Evolutionary conservation across 1,139 yeast genomes (phyloP), one percentile per base, ranked within the genome.

Genomic region (Scheffersomyces lignicola): DNA sequence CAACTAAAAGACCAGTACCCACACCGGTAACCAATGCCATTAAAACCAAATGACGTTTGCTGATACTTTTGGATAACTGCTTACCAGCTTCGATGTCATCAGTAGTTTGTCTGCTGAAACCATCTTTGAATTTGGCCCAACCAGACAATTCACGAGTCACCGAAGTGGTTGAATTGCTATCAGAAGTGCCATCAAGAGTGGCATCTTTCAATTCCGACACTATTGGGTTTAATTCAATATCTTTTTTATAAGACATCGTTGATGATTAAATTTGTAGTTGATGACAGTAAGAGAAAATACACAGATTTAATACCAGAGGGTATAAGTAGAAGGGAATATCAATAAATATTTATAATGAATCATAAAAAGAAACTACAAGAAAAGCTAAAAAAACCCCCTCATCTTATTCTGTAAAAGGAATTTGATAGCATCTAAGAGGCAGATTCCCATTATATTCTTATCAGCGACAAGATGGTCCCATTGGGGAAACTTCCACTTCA

Each of bases 1-100:
- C 71, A 29, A 65, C 72, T 44, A 65, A 51, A 35, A 65, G 56
- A 45, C 72, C 72, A 18, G 72, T 65, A 40, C 72, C 72, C 29
- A 65, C 57, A 46, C 72, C 72, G 26, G 69, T 60, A 32, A 59
- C 61, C 37, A 65, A 55, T 10, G 70, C 65, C 60, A 65, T 62
- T 31, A 60, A 48, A 17, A 56, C 53, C 49, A 66, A 57, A 41
- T 66, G 72, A 39, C 69, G 58, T 40, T 48, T 50, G 34, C 60
- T 54, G 43, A 65, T 60, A 34, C 60, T 59, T 41, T 65, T 65
- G 26, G 56, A 51, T 31, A 62, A 49, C 32, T 53, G 62, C 33
- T 54, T 52, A 36, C 67, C 66, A 11, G 54, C 52, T n/a, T 51
- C 52, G n/a, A 35, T 45, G 5, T 44, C 50, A 10, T 40, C 51